These are phyloP conservation scores for Vitis hybrid DNA, from an alignment of 177 flowering plant genomes.

Conservation along the genomic window DNA sequence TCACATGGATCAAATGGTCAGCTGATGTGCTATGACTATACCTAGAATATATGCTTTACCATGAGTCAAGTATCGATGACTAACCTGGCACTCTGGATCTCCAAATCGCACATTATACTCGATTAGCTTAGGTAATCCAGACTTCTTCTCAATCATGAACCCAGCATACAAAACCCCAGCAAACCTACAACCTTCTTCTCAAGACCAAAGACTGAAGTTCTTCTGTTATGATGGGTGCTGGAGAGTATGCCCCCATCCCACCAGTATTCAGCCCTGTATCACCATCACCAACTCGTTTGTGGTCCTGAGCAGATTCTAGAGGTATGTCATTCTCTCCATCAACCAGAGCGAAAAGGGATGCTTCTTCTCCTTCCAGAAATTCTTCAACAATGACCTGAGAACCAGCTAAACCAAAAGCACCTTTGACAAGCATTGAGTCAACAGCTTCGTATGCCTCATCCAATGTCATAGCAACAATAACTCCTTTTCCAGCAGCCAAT, in stretches of 20 bases:
- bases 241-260: slow-evolving; percentile 98
- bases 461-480: slow-evolving; percentile 84
- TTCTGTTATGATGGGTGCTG: slow-evolving; percentile 82
- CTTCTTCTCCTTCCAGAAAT: slow-evolving; percentile 93
- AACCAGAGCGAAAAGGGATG: slow-evolving; percentile 91
- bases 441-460: slow-evolving; percentile 89
- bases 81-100: slow-evolving; percentile 98
- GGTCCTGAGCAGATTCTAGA: slow-evolving; percentile 96
- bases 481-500: slow-evolving; percentile 97
- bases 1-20: too few relatives aligned
- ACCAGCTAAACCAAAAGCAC: slow-evolving; percentile 85
- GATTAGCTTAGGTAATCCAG: slow-evolving; percentile 86
- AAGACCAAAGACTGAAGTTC: slow-evolving; percentile 74
- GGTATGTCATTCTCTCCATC: slow-evolving; percentile 93
- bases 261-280: slow-evolving; percentile 97
- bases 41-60: too few relatives aligned
- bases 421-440: slow-evolving; percentile 81
- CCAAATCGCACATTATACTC: slow-evolving; percentile 98
- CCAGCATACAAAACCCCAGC: slow-evolving; percentile 95
- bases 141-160: slow-evolving; percentile 92
- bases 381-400: slow-evolving; percentile 80
- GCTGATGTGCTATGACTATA: too few relatives aligned
- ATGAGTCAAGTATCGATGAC: slow-evolving; percentile 14
- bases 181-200: slow-evolving; percentile 87
- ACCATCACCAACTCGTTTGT: slow-evolving; percentile 95